Conservation (phyloP, 2,329 filamentous ascomycete species). For the Clarireedia paspali region DNA sequence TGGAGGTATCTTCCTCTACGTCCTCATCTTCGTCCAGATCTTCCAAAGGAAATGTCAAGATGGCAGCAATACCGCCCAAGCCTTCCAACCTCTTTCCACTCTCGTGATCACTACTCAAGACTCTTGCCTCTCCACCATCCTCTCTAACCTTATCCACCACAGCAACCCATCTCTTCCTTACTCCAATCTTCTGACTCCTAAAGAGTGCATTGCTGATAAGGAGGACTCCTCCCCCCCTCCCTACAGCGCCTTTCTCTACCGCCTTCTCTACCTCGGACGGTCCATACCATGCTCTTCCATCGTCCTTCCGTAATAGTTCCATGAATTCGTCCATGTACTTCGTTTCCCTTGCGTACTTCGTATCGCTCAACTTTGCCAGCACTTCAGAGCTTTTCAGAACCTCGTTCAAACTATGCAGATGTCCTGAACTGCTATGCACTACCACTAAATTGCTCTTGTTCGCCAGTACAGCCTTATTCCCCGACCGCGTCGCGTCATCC, state of each 20-base stretch:
- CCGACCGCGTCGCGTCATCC: slow-evolving; percentile 48
- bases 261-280: slow-evolving; percentile 54
- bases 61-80: slow-evolving; percentile 64
- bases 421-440: slow-evolving; percentile 77
- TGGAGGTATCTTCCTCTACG: slow-evolving; percentile 18
- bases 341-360: slow-evolving; percentile 81
- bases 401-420: slow-evolving; percentile 81
- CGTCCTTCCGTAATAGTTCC: slow-evolving; percentile 58
- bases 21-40: slow-evolving; percentile 68
- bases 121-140: slow-evolving; percentile 76
- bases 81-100: slow-evolving; percentile 56
- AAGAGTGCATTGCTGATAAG: slow-evolving; percentile 86
- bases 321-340: slow-evolving; percentile 79
- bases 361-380: slow-evolving; percentile 68
- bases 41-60: slow-evolving; percentile 79
- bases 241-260: slow-evolving; percentile 75
- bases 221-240: slow-evolving; percentile 76
- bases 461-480: slow-evolving; percentile 61
- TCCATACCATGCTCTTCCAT: slow-evolving; percentile 77
- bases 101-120: slow-evolving; percentile 92
- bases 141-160: slow-evolving; percentile 77
- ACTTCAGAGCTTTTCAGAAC: slow-evolving; percentile 78
- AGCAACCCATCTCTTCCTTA: slow-evolving; percentile 93
- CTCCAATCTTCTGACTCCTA: slow-evolving; percentile 68
- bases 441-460: slow-evolving; percentile 59